Base-by-base conservation (phyloP, 768 basidiomycete genomes). In the Leccinellum albellum region DNA sequence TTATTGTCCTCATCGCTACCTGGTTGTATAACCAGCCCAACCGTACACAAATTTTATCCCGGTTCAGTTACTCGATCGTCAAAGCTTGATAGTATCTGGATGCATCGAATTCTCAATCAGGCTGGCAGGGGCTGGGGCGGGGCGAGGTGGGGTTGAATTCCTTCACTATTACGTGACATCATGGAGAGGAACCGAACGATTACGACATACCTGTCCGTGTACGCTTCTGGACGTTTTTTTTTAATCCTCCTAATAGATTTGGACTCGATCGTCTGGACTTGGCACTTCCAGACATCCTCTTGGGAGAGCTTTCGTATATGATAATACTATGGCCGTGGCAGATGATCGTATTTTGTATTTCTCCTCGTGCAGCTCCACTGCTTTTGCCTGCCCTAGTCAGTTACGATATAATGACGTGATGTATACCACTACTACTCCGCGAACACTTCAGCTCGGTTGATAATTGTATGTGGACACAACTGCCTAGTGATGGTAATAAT, bases 11-110 rank as follows among this genome's bases (percentile, higher is more conserved):
- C 42, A 80, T 83, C 56, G 89, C 94, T 14, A 98, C 95, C 2
- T 94, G 89, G 86, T 76, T 95, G 58, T 98, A 97, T 76, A 96
- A 95, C 69, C 85, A 88, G 59, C 91, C 71, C 21, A 62, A 40
- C 51, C 72, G 70, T 23, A 77, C 42, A 69, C 76, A 54, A 66
- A 73, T 52, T 69, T 28, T 69, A 5, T 63, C 67, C 42, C 65
- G 71, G 40, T 40, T 64, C 12, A 59, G 63, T 33, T 74, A 72
- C 61, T 60, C 65, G 32, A 64, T 66, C 12, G 60, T 65, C 50
- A 72, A 72, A 51, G 64, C 54, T 3, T 62, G 55, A 63, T 46
- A 35, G 23, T 54, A 53, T 56, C 54, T 40, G 50, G 54, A 51
- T 49, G 48, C 29, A 42, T 54, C 29, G 24, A 20, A 40, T 49